phyloP scores from a whole-genome alignment of 192 early-diverging fungal species.

The Dissophora globulifera region DNA sequence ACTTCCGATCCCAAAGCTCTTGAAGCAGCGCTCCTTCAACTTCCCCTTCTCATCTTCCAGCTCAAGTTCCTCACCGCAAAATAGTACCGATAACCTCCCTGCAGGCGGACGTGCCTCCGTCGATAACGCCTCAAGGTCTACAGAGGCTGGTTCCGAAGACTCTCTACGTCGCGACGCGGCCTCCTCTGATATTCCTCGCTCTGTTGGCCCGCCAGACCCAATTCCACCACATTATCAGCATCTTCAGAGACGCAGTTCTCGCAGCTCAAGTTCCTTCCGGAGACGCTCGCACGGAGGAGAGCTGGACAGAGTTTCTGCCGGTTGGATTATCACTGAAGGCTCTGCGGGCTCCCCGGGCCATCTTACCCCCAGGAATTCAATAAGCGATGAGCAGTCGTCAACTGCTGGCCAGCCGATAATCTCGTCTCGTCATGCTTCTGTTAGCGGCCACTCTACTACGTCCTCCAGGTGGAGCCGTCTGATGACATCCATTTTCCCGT shows the following conservation, averaged over 20 bases:
- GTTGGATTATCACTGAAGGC: slow-evolving; percentile 21
- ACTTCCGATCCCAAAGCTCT: slow-evolving; percentile 17
- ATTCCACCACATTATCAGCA: slow-evolving; percentile 49
- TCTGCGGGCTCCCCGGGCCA: background rate
- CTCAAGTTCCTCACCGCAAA: background rate
- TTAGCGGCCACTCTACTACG: slow-evolving; percentile 4
- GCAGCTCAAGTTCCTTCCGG: slow-evolving; percentile 17
- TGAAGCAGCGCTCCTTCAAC: slow-evolving; percentile 52
- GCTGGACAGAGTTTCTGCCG: slow-evolving; percentile 29
- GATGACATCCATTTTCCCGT: slow-evolving; percentile 29
- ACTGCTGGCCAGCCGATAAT: background rate
- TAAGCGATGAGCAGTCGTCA: slow-evolving; percentile 11
- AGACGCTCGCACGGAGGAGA: slow-evolving; percentile 41
- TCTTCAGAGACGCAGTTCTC: slow-evolving; percentile 25
- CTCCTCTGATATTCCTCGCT: slow-evolving; percentile 17
- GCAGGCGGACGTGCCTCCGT: slow-evolving; percentile 12
- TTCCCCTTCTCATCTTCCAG: slow-evolving; percentile 18
- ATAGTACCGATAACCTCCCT: background rate
- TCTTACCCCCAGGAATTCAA: slow-evolving; percentile 1
- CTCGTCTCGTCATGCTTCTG: slow-evolving; percentile 20
- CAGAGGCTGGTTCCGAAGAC: background rate
- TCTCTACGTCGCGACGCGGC: background rate
- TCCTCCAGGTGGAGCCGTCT: slow-evolving; percentile 40
- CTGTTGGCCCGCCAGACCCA: slow-evolving; percentile 46
- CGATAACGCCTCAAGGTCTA: slow-evolving; percentile 8